Evolutionary conservation across 306 rosid species (phyloP).

Genomic region (Castanopsis chinensis): DNA sequence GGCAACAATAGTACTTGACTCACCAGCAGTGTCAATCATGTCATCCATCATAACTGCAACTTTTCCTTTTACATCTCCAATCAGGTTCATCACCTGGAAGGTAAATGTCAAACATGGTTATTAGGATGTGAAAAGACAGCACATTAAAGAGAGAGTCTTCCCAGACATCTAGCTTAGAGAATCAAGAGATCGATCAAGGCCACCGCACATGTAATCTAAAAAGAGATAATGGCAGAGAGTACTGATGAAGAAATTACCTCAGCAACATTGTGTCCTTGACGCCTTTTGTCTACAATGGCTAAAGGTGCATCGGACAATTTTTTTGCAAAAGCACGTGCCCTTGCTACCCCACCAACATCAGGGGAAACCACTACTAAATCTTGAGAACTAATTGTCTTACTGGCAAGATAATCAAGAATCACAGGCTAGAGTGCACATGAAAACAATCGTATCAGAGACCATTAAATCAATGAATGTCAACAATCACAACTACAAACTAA

Average conservation of each 20-base stretch:
- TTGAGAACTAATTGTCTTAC: constrained; percentile 70
- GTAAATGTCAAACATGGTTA: not conserved
- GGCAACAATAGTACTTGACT: constrained; percentile 25
- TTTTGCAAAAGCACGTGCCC: constrained; percentile 99
- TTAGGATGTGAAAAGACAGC: not conserved
- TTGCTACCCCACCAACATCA: constrained; percentile 99
- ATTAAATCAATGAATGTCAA: constrained; percentile 9
- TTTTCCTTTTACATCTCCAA: constrained; percentile 96
- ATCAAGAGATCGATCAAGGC: not conserved
- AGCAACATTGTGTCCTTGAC: constrained; percentile 87
- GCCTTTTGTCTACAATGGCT: constrained; percentile 97
- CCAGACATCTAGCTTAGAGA: not conserved
- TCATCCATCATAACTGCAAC: constrained; percentile 99
- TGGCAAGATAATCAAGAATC: constrained; percentile 95
- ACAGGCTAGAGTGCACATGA: constrained; percentile 59
- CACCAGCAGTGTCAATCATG: constrained; percentile 99
- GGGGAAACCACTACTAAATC: constrained; percentile 99
- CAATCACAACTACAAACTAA: constrained; percentile 11
- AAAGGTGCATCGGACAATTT: constrained; percentile 94
- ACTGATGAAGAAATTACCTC: constrained; percentile 52
- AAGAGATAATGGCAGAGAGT: not conserved
- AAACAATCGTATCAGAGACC: constrained; percentile 35
- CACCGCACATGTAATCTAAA: not conserved
- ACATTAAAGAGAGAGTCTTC: not conserved
- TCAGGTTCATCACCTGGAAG: constrained; percentile 89